Base-by-base conservation (phyloP, 352 stramenopile species). In the Phytophthora tubulina region DNA sequence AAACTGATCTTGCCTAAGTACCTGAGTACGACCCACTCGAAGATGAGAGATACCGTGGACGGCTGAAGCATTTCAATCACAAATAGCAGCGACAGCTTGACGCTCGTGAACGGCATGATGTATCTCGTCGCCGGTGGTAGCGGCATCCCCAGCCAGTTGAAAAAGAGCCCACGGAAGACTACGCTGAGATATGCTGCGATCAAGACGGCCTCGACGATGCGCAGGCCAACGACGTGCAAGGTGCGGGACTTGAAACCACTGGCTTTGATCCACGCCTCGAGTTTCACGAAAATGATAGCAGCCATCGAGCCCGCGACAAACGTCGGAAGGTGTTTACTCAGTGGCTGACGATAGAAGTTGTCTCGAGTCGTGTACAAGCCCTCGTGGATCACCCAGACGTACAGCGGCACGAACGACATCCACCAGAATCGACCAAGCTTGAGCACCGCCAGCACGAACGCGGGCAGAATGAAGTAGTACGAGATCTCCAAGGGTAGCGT, bases 1-100 rank as follows among this genome's bases (percentile, higher is more conserved):
- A 70, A 82, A 46, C 75, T 82, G 44, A 82, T 67, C 58, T 82
- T 79, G 50, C 75, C 75, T 6, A 56, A 62, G 64, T 73, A 82
- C 13, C 48, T 45, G 17, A 82, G 36, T 5, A 73, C 17, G 10
- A 54, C 44, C 67, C 63, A 82, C 65, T 82, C 75, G 38, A 82
- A 69, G 45, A 76, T 13, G 0, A 36, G 27, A 8, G 67, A 69
- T 2, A 82, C n/a, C 2, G 53, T 50, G 2, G 67, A 76, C 21
- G 67, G 71, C 21, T 60, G 38, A 11, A 80, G 32, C 56, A 82
- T 66, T 48, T 82, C 75, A 15, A 69, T 60, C 3, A 78, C 61
- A 15, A 82, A n/a, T 4, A 64, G 6, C 31, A 64, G 11, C 6
- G 57, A 55, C n/a, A 64, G 14, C 11, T 64, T 55, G 31, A 48